Evolutionary conservation across 306 rosid genomes (phyloP).

Genomic region (Casuarina glauca): DNA sequence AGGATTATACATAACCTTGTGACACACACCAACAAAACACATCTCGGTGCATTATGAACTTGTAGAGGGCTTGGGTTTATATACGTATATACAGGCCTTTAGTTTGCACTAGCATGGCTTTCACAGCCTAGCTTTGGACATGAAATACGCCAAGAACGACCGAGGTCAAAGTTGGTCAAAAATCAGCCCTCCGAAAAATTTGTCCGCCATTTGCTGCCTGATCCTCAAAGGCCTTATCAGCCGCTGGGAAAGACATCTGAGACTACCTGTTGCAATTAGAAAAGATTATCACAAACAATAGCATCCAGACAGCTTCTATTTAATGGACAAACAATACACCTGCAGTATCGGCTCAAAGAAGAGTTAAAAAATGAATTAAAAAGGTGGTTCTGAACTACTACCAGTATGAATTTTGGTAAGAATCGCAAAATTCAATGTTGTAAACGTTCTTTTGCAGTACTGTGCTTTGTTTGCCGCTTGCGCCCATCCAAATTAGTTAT

Average conservation of each 20-base stretch:
- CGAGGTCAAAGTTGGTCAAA: conserved; percentile 26
- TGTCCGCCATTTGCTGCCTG: conserved; percentile 16
- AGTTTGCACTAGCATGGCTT: conserved; percentile 17
- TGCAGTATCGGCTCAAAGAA: neutral
- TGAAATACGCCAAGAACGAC: conserved; percentile 28
- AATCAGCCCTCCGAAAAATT: conserved; percentile 26
- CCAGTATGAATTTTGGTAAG: conserved; percentile 37
- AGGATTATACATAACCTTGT: conserved; percentile 32
- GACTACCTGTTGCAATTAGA: conserved; percentile 39
- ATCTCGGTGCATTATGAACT: conserved; percentile 27
- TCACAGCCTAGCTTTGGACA: conserved; percentile 28
- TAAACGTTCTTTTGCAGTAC: conserved; percentile 41
- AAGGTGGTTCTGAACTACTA: conserved; percentile 34
- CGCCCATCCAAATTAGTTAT: conserved; percentile 33
- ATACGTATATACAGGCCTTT: conserved; percentile 28
- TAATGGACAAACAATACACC: conserved; percentile 6
- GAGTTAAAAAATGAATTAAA: conserved; percentile 19
- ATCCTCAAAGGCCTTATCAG: conserved; percentile 17
- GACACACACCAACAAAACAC: conserved; percentile 29
- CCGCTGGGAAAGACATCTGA: conserved; percentile 23
- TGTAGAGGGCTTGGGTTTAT: conserved; percentile 37
- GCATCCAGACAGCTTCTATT: no score
- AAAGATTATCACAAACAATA: neutral
- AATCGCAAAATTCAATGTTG: conserved; percentile 34
- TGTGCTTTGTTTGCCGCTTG: conserved; percentile 57